Conservation (phyloP, 192 early-diverging fungal species). For the Mortierella alpina region DNA sequence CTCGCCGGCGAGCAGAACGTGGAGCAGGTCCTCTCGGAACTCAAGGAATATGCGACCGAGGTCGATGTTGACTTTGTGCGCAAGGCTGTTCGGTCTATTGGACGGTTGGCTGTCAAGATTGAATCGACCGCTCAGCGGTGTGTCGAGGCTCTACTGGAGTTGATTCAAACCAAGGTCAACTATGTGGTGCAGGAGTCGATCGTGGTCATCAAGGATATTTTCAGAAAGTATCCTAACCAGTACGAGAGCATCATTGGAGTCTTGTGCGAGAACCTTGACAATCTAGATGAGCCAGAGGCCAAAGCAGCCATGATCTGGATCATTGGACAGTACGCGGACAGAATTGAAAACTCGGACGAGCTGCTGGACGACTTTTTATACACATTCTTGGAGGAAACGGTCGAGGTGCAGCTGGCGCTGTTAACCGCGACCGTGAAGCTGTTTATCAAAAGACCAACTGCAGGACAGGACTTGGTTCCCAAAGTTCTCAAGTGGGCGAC, state of each 20-base stretch:
- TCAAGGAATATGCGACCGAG: constrained; percentile 95
- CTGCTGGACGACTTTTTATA: constrained; percentile 90
- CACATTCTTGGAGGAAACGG: constrained; percentile 89
- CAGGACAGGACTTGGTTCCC: constrained; percentile 92
- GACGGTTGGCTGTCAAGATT: constrained; percentile 97
- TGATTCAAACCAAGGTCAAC: constrained; percentile 97
- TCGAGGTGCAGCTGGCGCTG: constrained; percentile 91
- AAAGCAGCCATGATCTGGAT: constrained; percentile 99
- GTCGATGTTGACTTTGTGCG: constrained; percentile 99
- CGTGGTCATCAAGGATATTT: constrained; percentile 98
- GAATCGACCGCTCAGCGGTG: constrained; percentile 87
- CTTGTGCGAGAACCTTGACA: constrained; percentile 96
- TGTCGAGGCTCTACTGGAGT: constrained; percentile 85
- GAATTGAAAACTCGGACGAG: constrained; percentile 96
- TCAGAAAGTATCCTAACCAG: constrained; percentile 97
- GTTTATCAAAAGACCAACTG: constrained; percentile 92
- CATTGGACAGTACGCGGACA: constrained; percentile 96
- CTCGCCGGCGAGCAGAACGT: constrained; percentile 87
- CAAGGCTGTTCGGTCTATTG: constrained; percentile 95
- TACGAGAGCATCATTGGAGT: constrained; percentile 95
- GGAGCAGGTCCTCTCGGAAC: constrained; percentile 88
- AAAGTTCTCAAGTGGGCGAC: constrained; percentile 95
- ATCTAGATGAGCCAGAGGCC: constrained; percentile 96
- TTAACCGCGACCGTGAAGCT: constrained; percentile 97
- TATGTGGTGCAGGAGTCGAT: constrained; percentile 99